Conservation (phyloP, 441 rosid genomes). For the Erodium texanum region DNA sequence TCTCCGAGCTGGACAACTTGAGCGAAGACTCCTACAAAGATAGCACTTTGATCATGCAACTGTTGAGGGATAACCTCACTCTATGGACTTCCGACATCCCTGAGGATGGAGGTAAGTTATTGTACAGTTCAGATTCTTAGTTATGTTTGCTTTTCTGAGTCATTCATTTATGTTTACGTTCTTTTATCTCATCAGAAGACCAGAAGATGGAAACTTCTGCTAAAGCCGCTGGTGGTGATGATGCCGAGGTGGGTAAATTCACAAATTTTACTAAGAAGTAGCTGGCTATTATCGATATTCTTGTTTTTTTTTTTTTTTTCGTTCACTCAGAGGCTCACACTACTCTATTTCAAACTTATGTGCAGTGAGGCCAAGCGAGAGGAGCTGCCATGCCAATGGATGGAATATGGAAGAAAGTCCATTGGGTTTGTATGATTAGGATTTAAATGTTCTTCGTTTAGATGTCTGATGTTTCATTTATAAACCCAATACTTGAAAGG, state of each 20-base stretch:
- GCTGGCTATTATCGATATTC: not conserved
- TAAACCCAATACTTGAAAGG: not conserved
- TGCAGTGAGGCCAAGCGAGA: not conserved
- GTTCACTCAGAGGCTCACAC: too few species aligned
- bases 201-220: not conserved
- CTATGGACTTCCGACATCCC: slow-evolving; percentile 11
- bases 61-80: slow-evolving; percentile 11
- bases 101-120: slow-evolving; percentile 2
- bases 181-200: not conserved
- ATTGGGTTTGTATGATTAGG: not conserved
- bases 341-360: not conserved
- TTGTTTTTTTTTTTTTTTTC: too few species aligned
- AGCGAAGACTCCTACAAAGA: slow-evolving; percentile 9
- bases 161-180: not conserved
- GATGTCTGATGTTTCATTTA: not conserved
- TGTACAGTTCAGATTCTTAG: too few species aligned
- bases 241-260: not conserved
- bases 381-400: not conserved
- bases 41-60: slow-evolving; percentile 12
- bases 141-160: not conserved
- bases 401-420: not conserved
- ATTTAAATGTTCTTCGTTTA: not conserved
- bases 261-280: not conserved
- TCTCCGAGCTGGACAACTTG: slow-evolving; percentile 5
- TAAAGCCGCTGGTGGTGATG: not conserved